Base-by-base conservation (phyloP, 495 filamentous ascomycete species). In the Cercophora samala region DNA sequence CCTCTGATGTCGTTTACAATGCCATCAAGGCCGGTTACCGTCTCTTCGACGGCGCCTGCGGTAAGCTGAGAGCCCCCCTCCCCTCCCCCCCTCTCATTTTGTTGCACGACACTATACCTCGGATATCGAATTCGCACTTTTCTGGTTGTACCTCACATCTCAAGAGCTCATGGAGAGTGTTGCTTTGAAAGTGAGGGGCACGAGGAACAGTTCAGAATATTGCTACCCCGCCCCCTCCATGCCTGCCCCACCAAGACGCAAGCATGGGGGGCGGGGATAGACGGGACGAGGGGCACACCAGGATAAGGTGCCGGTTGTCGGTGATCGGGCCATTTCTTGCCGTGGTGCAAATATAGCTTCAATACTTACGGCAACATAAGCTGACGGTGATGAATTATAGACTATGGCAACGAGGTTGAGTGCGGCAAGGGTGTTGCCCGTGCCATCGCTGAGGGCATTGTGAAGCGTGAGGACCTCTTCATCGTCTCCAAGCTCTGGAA, bases 401-500 rank as follows among this genome's bases (percentile, higher is more conserved):
- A 95, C 79, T 97, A 97, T 80, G 91, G 89, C 74, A 96, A 96
- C 78, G 93, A 96, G 81, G 85, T 85, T 66, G 91, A 94, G 79
- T 88, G 86, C 70, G 93, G 93, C 66, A 81, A 95, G 73, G 93
- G 93, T 66, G 85, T 97, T n/a, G 87, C 86, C 62, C 91, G 91
- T 72, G 93, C 93, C 70, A 93, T 97, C 79, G 84, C 88, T 68
- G 92, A 97, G 15, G 92, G 92, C 51, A 75, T 96, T 60, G 92
- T 95, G 72, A 93, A 88, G 81, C 90, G 93, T 66, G 84, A 88
- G 76, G 92, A 97, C 37, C 89, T 96, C 78, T 97, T 97, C 86
- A 86, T 97, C 75, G 91, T 92, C 64, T 92, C 90, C 73, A 97
- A 97, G 83, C 87, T 97, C 62, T 97, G 93, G 93, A 93, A 93